Conservation (phyloP, 345 rosid genomes). For the Trapa bicornis region DNA sequence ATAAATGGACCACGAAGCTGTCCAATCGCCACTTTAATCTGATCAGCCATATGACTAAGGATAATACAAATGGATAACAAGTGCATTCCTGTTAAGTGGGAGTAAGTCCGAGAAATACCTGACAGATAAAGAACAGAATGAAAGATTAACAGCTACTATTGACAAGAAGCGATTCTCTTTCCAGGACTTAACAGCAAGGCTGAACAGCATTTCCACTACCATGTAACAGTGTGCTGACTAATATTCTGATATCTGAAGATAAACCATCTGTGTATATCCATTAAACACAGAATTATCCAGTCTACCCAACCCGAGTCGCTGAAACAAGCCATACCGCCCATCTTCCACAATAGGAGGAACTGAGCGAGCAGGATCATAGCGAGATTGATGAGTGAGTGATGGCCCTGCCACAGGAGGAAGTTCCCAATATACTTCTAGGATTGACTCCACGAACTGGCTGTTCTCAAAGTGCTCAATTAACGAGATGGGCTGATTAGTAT, state of each 20-base stretch:
- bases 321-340: conserved; percentile 64
- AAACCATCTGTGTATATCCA: conserved; percentile 97
- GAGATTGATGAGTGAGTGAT: conserved; percentile 86
- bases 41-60: background rate
- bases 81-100: background rate
- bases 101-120: background rate
- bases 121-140: background rate
- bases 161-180: conserved; percentile 7
- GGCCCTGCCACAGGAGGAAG: conserved; percentile 94
- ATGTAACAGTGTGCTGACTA: conserved; percentile 23
- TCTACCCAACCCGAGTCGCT: conserved; percentile 60
- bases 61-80: background rate
- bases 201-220: conserved; percentile 11
- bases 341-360: conserved; percentile 76
- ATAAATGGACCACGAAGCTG: background rate
- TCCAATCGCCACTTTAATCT: background rate
- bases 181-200: background rate
- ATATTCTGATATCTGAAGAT: conserved; percentile 59
- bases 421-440: conserved; percentile 90
- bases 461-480: conserved; percentile 68
- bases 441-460: conserved; percentile 70
- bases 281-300: conserved; percentile 72
- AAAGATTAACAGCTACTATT: conserved; percentile 2
- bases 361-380: conserved; percentile 84
- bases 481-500: conserved; percentile 53